phyloP scores from a whole-genome alignment of 768 basidiomycete species.

The Astraeus odoratus region DNA sequence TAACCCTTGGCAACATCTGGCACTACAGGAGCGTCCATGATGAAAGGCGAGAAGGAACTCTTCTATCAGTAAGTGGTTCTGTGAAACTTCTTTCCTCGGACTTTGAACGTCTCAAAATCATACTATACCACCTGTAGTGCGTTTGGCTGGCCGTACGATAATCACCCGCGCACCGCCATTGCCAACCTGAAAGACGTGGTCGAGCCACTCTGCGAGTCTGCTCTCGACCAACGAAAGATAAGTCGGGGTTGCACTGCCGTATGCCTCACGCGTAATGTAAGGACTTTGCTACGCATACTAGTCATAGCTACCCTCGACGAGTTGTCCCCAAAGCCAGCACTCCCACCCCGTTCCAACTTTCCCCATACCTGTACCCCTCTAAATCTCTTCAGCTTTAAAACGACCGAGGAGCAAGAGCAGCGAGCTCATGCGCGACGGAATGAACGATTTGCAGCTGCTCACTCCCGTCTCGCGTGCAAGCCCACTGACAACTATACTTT shows the following conservation, averaged over 20 bases:
- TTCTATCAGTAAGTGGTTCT: slow-evolving; percentile 45
- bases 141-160: slow-evolving; percentile 61
- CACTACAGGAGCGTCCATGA: slow-evolving; percentile 63
- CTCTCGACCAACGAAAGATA: slow-evolving; percentile 19
- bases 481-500: slow-evolving; percentile 48
- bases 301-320: slow-evolving; percentile 50
- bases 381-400: slow-evolving; percentile 23
- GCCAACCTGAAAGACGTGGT: slow-evolving; percentile 50
- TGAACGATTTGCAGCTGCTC: slow-evolving; percentile 19
- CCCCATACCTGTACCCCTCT: slow-evolving; percentile 17
- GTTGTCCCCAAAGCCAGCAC: slow-evolving; percentile 21
- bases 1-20: slow-evolving; percentile 66
- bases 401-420: slow-evolving; percentile 17
- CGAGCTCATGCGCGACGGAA: slow-evolving; percentile 16
- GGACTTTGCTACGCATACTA: slow-evolving; percentile 63
- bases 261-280: slow-evolving; percentile 66
- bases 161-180: slow-evolving; percentile 67
- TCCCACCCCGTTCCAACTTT: slow-evolving; percentile 14
- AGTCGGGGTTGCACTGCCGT: slow-evolving; percentile 4
- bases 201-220: slow-evolving; percentile 48
- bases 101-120: background rate
- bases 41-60: slow-evolving; percentile 50
- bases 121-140: slow-evolving; percentile 25
- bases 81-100: background rate
- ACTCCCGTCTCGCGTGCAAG: slow-evolving; percentile 34